Base-by-base conservation (phyloP, 1,284 basidiomycete genomes). In the Fomitiporia mediterranea region DNA sequence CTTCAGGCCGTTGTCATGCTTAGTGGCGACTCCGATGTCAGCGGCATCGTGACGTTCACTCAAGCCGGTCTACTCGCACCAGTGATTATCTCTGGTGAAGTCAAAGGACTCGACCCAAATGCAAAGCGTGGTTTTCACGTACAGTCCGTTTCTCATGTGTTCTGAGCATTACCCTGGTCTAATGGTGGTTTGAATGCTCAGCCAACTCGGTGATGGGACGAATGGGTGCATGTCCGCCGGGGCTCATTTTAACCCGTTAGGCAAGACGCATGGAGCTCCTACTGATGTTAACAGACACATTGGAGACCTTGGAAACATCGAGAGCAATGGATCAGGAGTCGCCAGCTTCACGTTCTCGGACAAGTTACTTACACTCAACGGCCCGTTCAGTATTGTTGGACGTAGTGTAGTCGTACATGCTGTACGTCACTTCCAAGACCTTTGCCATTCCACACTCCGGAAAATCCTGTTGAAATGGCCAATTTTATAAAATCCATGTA, bases 221-320 rank as follows among this genome's bases (percentile, higher is more conserved):
- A 72, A 78, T 55, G 89, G 87, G 6, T 92, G 90, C 70, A 66
- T 74, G 13, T 86, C 85, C 21, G 79, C 89, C 35, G 87, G 88
- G 8, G 64, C 82, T 44, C 90, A 92, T 70, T 91, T 83, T 75
- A 92, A 92, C 72, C 88, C 88, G 0, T 77, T 77, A 66, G 73
- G 70, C 32, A 76, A 78, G 64, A 79, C 72, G 34, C 90, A 92
- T 64, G 89, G 89, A 55, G 83, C 76, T 3, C 86, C 80, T 21
- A 67, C 69, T 9, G 81, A 82, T 65, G 43, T 64, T 0, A 74
- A 75, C 58, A 76, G 89, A 60, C 90, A 92, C 69, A 80, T 86
- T 25, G 89, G 90, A 15, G 90, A 93, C 67, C 70, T 92, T 58
- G 90, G 89, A 37, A 86, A 92, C 68, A 81, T 92, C 65, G 65